Evolutionary conservation across 768 basidiomycete genomes (phyloP), one percentile per base, ranked within the genome.

Genomic region (Neoboletus magnificus): DNA sequence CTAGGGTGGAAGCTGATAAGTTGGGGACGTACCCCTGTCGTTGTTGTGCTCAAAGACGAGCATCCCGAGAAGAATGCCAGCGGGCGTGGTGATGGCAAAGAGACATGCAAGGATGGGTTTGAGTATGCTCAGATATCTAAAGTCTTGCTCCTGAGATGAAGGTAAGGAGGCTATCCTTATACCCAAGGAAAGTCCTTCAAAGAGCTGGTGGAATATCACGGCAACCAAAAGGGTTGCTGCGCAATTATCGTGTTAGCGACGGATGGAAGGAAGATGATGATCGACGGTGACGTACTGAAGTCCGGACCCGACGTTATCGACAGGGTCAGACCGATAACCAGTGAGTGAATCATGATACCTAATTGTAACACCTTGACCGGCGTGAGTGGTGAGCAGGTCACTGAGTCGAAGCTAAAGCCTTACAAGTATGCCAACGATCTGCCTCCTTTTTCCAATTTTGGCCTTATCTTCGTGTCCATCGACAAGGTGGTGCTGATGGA

Each of bases 301-400:
- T 90, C 88, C 1, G 81, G 61, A 18, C 88, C 86, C 6, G 79
- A 74, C 5, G 87, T 82, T 52, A 92, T 81, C 1, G 87, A 80
- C 20, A 92, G 73, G 5, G 91, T 92, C 22, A 92, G 67, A 2
- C 91, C 91, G 54, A 93, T 89, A 32, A 92, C 82, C 44, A 93
- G 66, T 3, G 91, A 87, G 65, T 93, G 84, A 47, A 94, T 78
- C 89, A 94, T 87, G 62, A 95, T 90, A 44, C 93, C 83, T 2
- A 88, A 64, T 80, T 95, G 87, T 35, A 95, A 74, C 32, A 90
- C 83, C 89, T 91, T 49, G 44, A 30, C 30, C 9, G 4, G 8
- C 12, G 43, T 58, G n/a, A 64, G 47, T 32, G 30, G 15, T 15
- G 32, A 35, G 20, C 32, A 48, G 7, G 22, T 36, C 5, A 10